Evolutionary conservation across 1,284 basidiomycete species (phyloP).

Genomic region (Caloboletus firmus): DNA sequence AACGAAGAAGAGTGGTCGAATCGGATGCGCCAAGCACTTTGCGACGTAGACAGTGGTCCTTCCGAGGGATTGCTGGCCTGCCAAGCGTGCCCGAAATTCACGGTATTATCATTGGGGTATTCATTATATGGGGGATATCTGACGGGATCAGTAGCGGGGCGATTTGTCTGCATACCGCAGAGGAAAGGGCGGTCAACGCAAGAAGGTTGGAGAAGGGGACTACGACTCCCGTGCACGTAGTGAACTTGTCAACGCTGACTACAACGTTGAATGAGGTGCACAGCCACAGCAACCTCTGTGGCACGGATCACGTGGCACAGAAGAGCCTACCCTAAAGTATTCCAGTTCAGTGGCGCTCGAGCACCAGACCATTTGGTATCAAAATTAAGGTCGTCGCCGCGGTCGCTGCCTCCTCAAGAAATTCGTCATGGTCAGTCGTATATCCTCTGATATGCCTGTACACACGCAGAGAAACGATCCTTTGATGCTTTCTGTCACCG

Average conservation of each 20-base stretch:
- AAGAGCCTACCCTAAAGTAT: slow-evolving; percentile 22
- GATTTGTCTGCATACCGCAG: slow-evolving; percentile 28
- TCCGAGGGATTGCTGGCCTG: slow-evolving; percentile 25
- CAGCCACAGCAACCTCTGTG: slow-evolving; percentile 4
- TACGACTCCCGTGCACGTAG: slow-evolving; percentile 1
- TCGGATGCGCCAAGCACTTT: slow-evolving; percentile 4
- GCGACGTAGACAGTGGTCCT: slow-evolving; percentile 11
- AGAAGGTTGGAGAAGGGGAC: not conserved
- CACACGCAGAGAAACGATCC: not conserved
- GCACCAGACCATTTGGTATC: slow-evolving; percentile 8
- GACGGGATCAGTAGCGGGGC: slow-evolving; percentile 1
- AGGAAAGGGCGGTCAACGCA: slow-evolving; percentile 1
- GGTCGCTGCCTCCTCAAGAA: slow-evolving; percentile 32
- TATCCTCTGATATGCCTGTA: not conserved
- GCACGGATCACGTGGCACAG: slow-evolving; percentile 19
- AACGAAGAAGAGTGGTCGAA: slow-evolving; percentile 4
- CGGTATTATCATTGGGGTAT: slow-evolving; percentile 18
- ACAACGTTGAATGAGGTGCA: not conserved
- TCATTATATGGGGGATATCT: slow-evolving; percentile 21
- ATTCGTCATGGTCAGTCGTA: slow-evolving; percentile 33
- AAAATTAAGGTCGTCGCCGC: slow-evolving; percentile 25
- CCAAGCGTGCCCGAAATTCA: slow-evolving; percentile 23
- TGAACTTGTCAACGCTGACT: not conserved
- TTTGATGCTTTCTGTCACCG: not conserved
- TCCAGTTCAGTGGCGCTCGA: not conserved